Evolutionary conservation across 2,329 filamentous ascomycete species (phyloP), one percentile per base, ranked within the genome.

Genomic region (Aquanectria penicillioides): DNA sequence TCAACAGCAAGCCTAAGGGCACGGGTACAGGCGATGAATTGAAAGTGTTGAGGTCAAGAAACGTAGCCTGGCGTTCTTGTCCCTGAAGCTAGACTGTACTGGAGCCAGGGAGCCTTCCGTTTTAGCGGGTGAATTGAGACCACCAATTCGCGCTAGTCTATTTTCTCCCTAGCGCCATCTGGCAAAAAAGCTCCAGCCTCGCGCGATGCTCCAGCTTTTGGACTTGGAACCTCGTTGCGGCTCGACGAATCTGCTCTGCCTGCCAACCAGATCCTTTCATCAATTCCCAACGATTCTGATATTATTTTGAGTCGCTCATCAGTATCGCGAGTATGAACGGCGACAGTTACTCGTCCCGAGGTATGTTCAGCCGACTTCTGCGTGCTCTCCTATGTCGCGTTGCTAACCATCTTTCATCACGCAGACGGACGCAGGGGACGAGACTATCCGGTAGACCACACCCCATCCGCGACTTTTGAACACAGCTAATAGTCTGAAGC

Each of bases 291-390:
- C 60, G 59, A 36, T 31, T 20, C 28, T 25, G 22, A 28, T 29
- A 22, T 44, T 55, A 57, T 59, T 57, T 57, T 48, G 47, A 61
- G 57, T 61, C 61, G 59, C 52, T 61, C 61, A 33, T 61, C 50
- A 62, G 52, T 59, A 62, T 63, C 62, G 43, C 41, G 54, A 86
- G 61, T 59, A 95, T 95, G 92, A 94, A 94, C 89, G 91, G 91
- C 74, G 91, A 94, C 76, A 89, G 83, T 76, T 94, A 94, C 78
- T 87, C 88, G 73, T 88, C 90, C 69, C 86, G 91, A 86, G 91
- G 91, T 92, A 81, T 76, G 81, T 73, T 67, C 23, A 23, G 25
- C 28, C n/a, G 22, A 29, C 15, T 26, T 46, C 23, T 37, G 17
- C 17, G 43, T 55, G 58, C 28, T 63, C 51, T 56, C 53, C 69